Base-by-base conservation (phyloP, 345 rosid species). In the Sonneratia alba region DNA sequence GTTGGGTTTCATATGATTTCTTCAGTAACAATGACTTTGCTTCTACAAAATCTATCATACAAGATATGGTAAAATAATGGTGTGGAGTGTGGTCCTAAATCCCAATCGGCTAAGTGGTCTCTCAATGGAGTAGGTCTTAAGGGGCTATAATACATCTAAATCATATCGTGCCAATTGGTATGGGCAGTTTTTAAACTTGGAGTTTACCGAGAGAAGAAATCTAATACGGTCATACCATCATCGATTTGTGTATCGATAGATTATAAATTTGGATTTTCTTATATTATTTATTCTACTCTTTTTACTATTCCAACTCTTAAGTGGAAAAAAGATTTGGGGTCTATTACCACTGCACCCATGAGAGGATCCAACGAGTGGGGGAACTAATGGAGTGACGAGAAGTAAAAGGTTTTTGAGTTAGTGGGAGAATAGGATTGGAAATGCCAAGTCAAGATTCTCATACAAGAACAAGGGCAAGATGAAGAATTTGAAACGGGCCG, bases 381-480 rank as follows among this genome's bases (percentile, higher is more conserved):
- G 11, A 61, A 24, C 10, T 5, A 11, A 61, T 61, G 27, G 36
- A 8, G 11, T 32, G 37, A 5, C 27, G 64, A 61, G 24, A 61
- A 61, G 37, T 22, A 61, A 61, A 14, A 4, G 74, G 75, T 63
- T 59, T 67, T 67, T 34, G 62, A 15, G 2, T 43, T 2, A 40
- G 13, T 37, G 27, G 37, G 68, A 36, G 36, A 37, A 38, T 73
- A 1, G 66, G 66, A 27, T 61, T 61, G 8, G 24, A 11, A 32
- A 40, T 27, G 15, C 24, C 68, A 70, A 77, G 93, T 90, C 87
- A 85, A 90, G 82, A 88, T 85, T 88, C 77, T 87, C 88, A 85
- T 56, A 77, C 91, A 55, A 36, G 59, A 66, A 56, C 63, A 66
- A 40, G 48, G 66, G 66, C 37, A 57, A 77, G 77, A 59, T 49